Evolutionary conservation across 768 basidiomycete genomes (phyloP).

Genomic region (Clavaria fumosa): DNA sequence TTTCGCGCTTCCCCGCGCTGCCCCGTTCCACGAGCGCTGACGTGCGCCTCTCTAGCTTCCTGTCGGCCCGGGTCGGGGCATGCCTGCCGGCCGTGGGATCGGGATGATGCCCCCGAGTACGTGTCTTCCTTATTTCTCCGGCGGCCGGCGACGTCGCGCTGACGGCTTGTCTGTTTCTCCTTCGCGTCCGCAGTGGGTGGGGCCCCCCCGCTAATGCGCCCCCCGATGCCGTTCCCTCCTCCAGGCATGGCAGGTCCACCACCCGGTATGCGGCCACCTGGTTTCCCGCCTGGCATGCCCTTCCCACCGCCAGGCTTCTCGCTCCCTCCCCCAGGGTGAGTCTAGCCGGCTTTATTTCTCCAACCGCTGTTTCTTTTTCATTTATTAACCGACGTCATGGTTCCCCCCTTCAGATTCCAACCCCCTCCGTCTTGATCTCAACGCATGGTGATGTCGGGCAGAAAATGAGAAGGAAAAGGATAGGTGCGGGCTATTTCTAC

Average conservation of each 20-base stretch:
- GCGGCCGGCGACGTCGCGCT: background rate
- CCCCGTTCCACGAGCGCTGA: too few relatives aligned
- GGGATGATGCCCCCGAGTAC: constrained; percentile 82
- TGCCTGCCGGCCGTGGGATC: constrained; percentile 95
- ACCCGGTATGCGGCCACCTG: constrained; percentile 72
- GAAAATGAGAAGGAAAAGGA: constrained; percentile 4
- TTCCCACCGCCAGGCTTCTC: constrained; percentile 71
- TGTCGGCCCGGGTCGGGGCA: constrained; percentile 83
- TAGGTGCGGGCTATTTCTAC: constrained; percentile 3
- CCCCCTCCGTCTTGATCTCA: constrained; percentile 24
- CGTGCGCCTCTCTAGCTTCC: constrained; percentile 44
- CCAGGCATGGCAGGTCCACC: constrained; percentile 82
- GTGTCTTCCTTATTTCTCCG: constrained; percentile 16
- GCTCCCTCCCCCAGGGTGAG: constrained; percentile 76
- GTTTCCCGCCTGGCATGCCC: constrained; percentile 69
- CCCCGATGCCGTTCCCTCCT: constrained; percentile 49
- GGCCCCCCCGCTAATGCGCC: constrained; percentile 46
- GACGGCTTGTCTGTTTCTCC: background rate
- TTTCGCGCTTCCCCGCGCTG: constrained; percentile 10
- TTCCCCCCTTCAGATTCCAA: constrained; percentile 26
- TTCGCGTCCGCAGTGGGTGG: constrained; percentile 27
- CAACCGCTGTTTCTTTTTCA: too few relatives aligned
- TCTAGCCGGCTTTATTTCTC: constrained; percentile 6
- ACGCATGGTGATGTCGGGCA: too few relatives aligned
- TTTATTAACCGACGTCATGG: constrained; percentile 1